Evolutionary conservation across 2,329 filamentous ascomycete species (phyloP), one percentile per base, ranked within the genome.

Genomic region (Didymella lethalis): DNA sequence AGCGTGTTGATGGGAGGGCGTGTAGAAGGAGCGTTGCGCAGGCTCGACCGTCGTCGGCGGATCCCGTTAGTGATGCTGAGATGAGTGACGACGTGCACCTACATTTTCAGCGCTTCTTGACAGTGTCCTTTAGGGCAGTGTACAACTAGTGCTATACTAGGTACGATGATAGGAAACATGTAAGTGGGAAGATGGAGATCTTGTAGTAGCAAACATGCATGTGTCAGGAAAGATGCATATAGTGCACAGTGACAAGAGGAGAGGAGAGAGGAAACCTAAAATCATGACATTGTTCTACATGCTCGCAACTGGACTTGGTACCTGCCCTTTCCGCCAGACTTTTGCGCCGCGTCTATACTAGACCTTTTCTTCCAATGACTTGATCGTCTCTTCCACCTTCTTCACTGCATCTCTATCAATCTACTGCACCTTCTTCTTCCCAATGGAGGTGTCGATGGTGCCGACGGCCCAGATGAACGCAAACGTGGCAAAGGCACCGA

Each of bases 381-480:
- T n/a, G 8, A 4, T n/a, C 38, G 45, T 20, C 7, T 29, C n/a
- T 26, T 23, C 12, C 5, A 18, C 6, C 26, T 2, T 23, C 23
- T 2, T 23, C 18, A 12, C 29, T 28, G 6, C 48, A 40, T 54
- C 31, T 16, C 23, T n/a, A 23, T 14, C 16, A 4, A 59, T 16
- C 61, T 64, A 76, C 20, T 63, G 68, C 36, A 64, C 69, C 71
- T 78, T 83, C 73, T 83, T 83, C 77, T 82, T 85, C 64, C 84
- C 88, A 78, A 97, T 96, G 75, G 90, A 93, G 45, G 93, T 85
- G 74, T 97, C 89, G 63, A 97, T 81, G 71, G 86, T 89, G 31
- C 92, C 90, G 59, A 97, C 77, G 3, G 88, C 80, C 88, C 90
- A 97, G 5, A 86, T 85, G 2, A 88, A 84, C 40, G 87, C 82